Conservation (phyloP, 495 filamentous ascomycete genomes). For the Penicillium crystallinum region DNA sequence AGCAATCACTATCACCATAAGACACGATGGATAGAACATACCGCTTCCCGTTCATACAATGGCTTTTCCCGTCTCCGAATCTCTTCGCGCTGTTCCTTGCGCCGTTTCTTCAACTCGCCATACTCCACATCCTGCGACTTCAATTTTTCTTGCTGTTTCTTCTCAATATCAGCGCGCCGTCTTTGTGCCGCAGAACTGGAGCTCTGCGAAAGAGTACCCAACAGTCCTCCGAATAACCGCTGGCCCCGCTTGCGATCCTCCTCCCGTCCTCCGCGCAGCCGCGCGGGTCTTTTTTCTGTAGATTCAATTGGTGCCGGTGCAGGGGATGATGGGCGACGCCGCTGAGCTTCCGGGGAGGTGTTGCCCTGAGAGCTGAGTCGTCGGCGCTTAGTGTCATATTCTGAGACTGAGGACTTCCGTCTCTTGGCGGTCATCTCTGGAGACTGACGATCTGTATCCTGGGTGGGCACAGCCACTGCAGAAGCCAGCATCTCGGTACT, state of each 20-base stretch:
- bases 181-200: conserved; percentile 62
- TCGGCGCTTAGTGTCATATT: conserved; percentile 53
- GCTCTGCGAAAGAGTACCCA: conserved; percentile 83
- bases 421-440: conserved; percentile 46
- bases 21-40: conserved; percentile 40
- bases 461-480: conserved; percentile 58
- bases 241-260: conserved; percentile 86
- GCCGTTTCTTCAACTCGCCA: conserved; percentile 61
- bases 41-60: conserved; percentile 72
- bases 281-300: conserved; percentile 42
- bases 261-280: conserved; percentile 35
- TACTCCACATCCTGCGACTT: conserved; percentile 67
- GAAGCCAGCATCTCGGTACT: conserved; percentile 50
- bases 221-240: conserved; percentile 81
- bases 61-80: conserved; percentile 64
- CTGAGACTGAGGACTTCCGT: conserved; percentile 51
- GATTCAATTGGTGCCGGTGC: conserved; percentile 19
- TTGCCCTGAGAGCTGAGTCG: conserved; percentile 38
- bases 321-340: conserved; percentile 9
- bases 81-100: conserved; percentile 54
- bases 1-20: neutral
- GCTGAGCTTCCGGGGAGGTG: conserved; percentile 12
- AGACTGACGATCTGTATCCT: conserved; percentile 25
- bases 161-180: conserved; percentile 83
- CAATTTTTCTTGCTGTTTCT: conserved; percentile 78